These are phyloP conservation scores for Evernia prunastri DNA, from an alignment of 495 filamentous ascomycete species.

Conservation along the genomic window DNA sequence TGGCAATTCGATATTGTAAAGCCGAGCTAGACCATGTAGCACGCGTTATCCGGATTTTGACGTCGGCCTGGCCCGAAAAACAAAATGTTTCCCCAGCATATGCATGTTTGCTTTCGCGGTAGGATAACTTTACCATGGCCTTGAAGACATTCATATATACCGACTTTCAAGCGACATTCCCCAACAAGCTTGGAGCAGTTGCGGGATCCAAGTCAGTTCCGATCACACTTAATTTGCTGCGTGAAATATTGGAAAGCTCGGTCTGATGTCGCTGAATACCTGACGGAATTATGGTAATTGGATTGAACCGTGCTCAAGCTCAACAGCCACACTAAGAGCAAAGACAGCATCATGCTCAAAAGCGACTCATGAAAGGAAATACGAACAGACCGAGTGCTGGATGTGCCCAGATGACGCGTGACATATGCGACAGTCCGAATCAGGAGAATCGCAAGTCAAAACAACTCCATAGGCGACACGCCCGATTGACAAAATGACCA, in stretches of 20 bases:
- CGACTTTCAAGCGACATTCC: not conserved
- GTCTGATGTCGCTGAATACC: not conserved
- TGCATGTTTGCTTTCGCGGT: not conserved
- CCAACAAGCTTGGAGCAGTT: not conserved
- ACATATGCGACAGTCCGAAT: not conserved
- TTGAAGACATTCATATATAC: conserved; percentile 3
- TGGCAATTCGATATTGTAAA: conserved; percentile 1
- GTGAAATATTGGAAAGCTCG: not conserved
- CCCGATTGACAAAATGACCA: too few relatives aligned
- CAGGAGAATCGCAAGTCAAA: not conserved
- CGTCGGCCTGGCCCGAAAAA: conserved; percentile 1
- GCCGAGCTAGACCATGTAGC: not conserved
- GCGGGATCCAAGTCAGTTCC: not conserved
- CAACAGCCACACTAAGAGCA: not conserved
- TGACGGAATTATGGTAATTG: not conserved
- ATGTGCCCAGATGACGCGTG: not conserved
- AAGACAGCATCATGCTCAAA: not conserved
- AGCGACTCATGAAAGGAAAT: not conserved
- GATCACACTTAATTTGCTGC: not conserved
- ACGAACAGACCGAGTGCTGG: not conserved
- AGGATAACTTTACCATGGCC: conserved; percentile 7
- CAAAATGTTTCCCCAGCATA: conserved; percentile 4
- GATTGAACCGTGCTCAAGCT: not conserved
- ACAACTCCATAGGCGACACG: not conserved
- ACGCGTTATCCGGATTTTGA: not conserved